Evolutionary conservation across 331 rosid genomes (phyloP).

Genomic region (Phaseolus coccineus): DNA sequence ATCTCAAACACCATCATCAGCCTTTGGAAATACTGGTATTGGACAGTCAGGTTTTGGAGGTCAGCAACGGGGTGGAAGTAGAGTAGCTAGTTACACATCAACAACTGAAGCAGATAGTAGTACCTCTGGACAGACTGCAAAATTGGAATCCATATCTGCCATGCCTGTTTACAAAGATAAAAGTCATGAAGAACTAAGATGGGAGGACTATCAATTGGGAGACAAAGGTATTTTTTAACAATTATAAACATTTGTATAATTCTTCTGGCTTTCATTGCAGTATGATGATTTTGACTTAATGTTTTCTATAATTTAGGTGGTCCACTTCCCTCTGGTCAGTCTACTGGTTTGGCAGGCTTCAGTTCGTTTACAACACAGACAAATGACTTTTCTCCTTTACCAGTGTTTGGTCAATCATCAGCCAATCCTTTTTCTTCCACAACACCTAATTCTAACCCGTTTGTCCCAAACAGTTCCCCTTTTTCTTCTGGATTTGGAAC

Average conservation of each 20-base stretch:
- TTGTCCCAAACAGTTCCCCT: conserved; percentile 71
- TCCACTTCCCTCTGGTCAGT: conserved; percentile 68
- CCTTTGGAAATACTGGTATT: conserved; percentile 69
- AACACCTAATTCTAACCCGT: conserved; percentile 67
- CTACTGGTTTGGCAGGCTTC: conserved; percentile 65
- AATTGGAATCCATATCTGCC: conserved; percentile 91
- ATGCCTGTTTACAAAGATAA: conserved; percentile 90
- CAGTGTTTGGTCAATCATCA: conserved; percentile 70
- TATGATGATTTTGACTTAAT: conserved; percentile 25
- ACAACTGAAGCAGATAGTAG: conserved; percentile 83
- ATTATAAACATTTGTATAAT: neutral
- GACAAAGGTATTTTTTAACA: conserved; percentile 68
- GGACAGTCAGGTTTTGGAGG: conserved; percentile 80
- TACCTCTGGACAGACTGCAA: conserved; percentile 63
- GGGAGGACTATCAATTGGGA: conserved; percentile 95
- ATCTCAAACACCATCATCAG: conserved; percentile 65
- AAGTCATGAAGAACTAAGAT: conserved; percentile 95
- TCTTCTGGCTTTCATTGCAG: conserved; percentile 9
- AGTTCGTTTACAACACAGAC: conserved; percentile 61
- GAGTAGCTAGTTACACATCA: conserved; percentile 71
- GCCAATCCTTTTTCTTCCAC: conserved; percentile 72
- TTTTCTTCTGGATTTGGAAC: conserved; percentile 66
- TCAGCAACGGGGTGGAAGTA: conserved; percentile 90
- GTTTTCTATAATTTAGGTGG: conserved; percentile 69
- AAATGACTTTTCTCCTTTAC: conserved; percentile 58